Conservation (phyloP, 1,139 yeast genomes). For the Dujonia santamariae region DNA sequence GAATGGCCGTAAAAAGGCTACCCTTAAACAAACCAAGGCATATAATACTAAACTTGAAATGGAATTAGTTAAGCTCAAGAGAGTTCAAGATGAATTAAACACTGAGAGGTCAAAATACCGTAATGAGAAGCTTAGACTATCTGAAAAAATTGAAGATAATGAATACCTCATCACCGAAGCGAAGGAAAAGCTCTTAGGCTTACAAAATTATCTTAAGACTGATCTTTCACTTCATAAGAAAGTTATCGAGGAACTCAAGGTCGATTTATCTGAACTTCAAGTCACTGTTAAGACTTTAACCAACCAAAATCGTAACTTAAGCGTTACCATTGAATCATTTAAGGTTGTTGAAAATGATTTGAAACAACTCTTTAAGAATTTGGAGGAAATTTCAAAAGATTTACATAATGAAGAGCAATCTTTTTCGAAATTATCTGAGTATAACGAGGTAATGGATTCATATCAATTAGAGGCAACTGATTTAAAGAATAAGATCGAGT, state of each 20-base stretch:
- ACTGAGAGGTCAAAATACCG: conserved; percentile 68
- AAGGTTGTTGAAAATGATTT: conserved; percentile 55
- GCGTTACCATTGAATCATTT: conserved; percentile 59
- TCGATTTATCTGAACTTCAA: conserved; percentile 25
- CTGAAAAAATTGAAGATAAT: conserved; percentile 55
- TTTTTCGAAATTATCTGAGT: conserved; percentile 32
- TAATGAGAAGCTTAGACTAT: conserved; percentile 54
- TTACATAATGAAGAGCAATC: conserved; percentile 46
- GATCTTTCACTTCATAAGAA: conserved; percentile 57
- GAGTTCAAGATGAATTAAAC: conserved; percentile 60
- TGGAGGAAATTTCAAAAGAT: conserved; percentile 59
- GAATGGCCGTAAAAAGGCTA: conserved; percentile 22
- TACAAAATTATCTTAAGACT: conserved; percentile 59
- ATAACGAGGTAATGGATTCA: conserved; percentile 48
- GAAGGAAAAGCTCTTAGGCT: conserved; percentile 55
- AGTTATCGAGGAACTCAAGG: conserved; percentile 51
- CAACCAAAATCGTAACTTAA: conserved; percentile 46
- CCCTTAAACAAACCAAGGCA: conserved; percentile 46
- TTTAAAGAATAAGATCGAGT: conserved; percentile 46
- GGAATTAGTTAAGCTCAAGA: conserved; percentile 61
- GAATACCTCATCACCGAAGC: conserved; percentile 53
- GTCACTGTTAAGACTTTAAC: conserved; percentile 42
- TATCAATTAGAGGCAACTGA: conserved; percentile 45
- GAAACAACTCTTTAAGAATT: conserved; percentile 44
- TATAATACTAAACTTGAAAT: conserved; percentile 60